Conservation (phyloP, 1,139 yeast genomes). For the Kazachstania sp. region DNA sequence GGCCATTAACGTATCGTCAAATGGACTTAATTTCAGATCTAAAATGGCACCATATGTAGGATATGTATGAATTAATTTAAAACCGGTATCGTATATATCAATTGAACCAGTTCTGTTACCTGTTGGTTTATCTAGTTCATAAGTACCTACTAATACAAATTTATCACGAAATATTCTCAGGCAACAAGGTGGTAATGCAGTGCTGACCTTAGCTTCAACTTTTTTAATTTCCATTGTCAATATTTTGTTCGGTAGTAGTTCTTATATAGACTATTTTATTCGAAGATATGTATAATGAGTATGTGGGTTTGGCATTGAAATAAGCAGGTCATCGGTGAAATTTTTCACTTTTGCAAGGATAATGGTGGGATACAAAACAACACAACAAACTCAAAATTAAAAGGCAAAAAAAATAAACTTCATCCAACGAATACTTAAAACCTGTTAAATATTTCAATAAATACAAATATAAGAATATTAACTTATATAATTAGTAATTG, state of each 20-base stretch:
- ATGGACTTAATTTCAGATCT: conserved; percentile 62
- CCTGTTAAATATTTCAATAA: neutral
- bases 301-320: no score
- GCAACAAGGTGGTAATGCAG: conserved; percentile 77
- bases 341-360: neutral
- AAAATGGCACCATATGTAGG: conserved; percentile 57
- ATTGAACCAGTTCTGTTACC: conserved; percentile 64
- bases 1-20: conserved; percentile 40
- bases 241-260: neutral
- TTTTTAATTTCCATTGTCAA: conserved; percentile 13
- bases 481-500: neutral
- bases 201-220: conserved; percentile 24
- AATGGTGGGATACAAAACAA: neutral
- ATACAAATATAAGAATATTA: neutral
- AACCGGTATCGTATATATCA: conserved; percentile 43
- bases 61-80: conserved; percentile 27
- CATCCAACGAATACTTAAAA: neutral
- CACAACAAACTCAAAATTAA: neutral
- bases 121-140: conserved; percentile 53
- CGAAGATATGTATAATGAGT: no score
- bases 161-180: conserved; percentile 47
- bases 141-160: conserved; percentile 63
- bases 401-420: neutral
- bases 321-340: neutral
- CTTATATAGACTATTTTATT: no score